phyloP scores from a whole-genome alignment of 257 asterid genomes.

The Solanum piurae region DNA sequence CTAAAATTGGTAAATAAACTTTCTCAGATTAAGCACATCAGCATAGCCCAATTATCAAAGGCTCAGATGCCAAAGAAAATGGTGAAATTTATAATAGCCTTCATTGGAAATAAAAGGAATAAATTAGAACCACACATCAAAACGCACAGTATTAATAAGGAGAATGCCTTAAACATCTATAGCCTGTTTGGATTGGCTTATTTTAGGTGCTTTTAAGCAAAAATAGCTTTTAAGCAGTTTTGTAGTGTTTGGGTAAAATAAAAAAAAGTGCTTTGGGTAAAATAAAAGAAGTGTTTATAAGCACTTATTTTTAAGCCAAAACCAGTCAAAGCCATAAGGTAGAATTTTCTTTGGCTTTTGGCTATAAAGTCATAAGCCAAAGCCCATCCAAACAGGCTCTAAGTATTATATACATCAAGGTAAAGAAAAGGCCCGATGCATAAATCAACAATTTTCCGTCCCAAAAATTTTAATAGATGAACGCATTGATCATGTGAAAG shows the following conservation, averaged over 20 bases:
- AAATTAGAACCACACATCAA: neutral
- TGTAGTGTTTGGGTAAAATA: neutral
- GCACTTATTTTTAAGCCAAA: neutral
- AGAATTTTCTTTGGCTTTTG: neutral
- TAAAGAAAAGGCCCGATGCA: neutral
- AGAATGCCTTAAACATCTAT: neutral
- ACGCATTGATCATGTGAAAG: neutral
- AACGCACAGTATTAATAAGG: neutral
- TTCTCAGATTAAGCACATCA: neutral
- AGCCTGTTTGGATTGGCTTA: neutral
- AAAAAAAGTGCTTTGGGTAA: no score
- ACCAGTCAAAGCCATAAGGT: neutral
- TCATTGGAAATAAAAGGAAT: neutral
- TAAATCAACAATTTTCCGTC: neutral
- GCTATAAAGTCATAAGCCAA: neutral
- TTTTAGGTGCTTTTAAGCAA: neutral
- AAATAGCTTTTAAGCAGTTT: neutral
- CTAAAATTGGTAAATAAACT: neutral
- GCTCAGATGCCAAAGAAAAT: neutral
- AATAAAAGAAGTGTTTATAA: neutral
- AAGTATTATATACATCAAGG: neutral
- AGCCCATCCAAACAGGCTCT: neutral
- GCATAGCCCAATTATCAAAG: neutral
- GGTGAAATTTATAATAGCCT: neutral
- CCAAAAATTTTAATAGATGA: neutral